A percentile compares a stretch with the other conserved stretches of the same genome.
phyloP scores from a whole-genome alignment of 371 early-diverging fungal genomes.

The Mortierella sp. region DNA sequence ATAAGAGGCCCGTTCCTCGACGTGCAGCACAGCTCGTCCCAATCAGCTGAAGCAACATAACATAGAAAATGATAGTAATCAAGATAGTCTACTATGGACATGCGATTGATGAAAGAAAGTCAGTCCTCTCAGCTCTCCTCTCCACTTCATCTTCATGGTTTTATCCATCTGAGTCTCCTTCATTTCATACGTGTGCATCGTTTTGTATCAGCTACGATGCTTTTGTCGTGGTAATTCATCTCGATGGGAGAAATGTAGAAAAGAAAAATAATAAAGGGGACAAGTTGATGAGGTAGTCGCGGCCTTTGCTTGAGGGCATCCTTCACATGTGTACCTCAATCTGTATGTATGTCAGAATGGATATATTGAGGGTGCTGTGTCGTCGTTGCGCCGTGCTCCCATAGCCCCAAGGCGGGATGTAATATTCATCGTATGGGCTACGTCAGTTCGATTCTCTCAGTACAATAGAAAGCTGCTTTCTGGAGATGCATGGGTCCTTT shows the following conservation, averaged over 20 bases:
- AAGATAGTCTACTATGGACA: too few species aligned
- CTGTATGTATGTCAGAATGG: neutral
- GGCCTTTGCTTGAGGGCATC: too few species aligned
- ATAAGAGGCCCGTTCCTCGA: too few species aligned
- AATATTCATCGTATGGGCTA: conserved; percentile 19
- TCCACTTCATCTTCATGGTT: too few species aligned
- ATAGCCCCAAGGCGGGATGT: neutral
- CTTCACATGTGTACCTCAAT: too few species aligned
- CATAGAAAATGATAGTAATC: too few species aligned
- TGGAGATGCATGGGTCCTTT: neutral
- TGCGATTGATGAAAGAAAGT: too few species aligned
- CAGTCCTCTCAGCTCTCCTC: too few species aligned
- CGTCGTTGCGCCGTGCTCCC: neutral
- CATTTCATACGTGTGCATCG: neutral
- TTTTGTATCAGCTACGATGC: neutral
- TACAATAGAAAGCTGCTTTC: neutral
- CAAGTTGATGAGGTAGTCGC: neutral
- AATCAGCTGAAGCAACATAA: too few species aligned
- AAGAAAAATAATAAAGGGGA: neutral
- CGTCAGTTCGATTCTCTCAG: conserved; percentile 5
- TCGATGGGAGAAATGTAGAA: neutral
- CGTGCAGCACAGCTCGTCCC: too few species aligned
- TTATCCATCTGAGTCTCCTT: too few species aligned
- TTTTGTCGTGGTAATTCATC: neutral
- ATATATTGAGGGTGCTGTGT: too few species aligned